Conservation (phyloP, 2,329 filamentous ascomycete species). For the Colletotrichum limetticola region DNA sequence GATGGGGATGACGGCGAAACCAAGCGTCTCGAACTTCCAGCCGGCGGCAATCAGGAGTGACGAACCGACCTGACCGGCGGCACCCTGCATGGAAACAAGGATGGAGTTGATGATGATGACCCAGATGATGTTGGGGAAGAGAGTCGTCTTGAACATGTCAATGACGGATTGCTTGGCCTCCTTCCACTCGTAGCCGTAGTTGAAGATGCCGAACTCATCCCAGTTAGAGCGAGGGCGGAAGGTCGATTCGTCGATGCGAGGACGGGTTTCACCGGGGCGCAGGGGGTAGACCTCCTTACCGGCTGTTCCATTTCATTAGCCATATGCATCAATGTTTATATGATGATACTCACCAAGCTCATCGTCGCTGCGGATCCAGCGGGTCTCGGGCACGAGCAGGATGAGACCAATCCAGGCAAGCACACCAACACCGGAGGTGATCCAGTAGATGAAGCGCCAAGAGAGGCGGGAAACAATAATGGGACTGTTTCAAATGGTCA, state of each 20-base stretch:
- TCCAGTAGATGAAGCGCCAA: constrained; percentile 50
- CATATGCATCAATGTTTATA: too few species aligned
- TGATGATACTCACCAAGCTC: constrained; percentile 40
- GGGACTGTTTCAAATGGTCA: constrained; percentile 36
- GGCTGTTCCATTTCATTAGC: constrained; percentile 10
- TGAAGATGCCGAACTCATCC: constrained; percentile 47
- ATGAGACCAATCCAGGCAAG: constrained; percentile 47
- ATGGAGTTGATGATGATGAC: constrained; percentile 44
- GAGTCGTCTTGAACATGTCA: constrained; percentile 44
- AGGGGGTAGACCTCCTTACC: constrained; percentile 36
- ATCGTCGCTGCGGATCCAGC: constrained; percentile 44
- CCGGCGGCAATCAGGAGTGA: constrained; percentile 38
- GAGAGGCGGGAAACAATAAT: constrained; percentile 42
- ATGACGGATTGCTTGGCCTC: constrained; percentile 38
- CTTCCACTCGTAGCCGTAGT: constrained; percentile 43
- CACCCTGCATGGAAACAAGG: constrained; percentile 44
- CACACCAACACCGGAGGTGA: constrained; percentile 44
- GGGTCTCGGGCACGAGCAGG: constrained; percentile 49
- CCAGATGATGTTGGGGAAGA: constrained; percentile 50
- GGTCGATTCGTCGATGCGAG: constrained; percentile 30
- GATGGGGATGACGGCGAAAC: constrained; percentile 38
- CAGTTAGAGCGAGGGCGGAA: constrained; percentile 41
- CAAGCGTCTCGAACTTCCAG: constrained; percentile 44
- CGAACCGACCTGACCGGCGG: constrained; percentile 40
- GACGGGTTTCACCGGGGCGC: constrained; percentile 34